phyloP scores from a whole-genome alignment of 2,329 filamentous ascomycete species.

The Clarireedia monteithiana region DNA sequence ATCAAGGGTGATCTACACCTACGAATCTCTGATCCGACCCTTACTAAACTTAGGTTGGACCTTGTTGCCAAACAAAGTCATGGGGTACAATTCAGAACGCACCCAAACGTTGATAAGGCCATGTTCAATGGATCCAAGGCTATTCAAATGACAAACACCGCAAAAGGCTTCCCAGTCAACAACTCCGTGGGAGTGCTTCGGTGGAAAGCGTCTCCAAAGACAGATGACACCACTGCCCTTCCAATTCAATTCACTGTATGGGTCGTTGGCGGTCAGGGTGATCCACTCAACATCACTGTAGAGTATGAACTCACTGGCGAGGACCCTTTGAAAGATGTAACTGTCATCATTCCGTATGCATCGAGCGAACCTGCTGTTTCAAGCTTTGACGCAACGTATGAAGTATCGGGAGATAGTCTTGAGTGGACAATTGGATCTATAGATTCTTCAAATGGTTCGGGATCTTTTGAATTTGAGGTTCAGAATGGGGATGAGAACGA shows the following conservation, averaged over 20 bases:
- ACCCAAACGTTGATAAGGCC: slow-evolving; percentile 90
- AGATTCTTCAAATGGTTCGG: slow-evolving; percentile 72
- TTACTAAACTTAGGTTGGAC: slow-evolving; percentile 87
- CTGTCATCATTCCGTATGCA: slow-evolving; percentile 79
- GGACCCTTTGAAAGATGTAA: slow-evolving; percentile 73
- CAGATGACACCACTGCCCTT: slow-evolving; percentile 70
- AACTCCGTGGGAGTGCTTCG: slow-evolving; percentile 87
- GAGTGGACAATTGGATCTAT: slow-evolving; percentile 91
- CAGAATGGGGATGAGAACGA: slow-evolving; percentile 81
- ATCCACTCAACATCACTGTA: slow-evolving; percentile 82
- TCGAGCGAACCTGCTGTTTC: slow-evolving; percentile 81
- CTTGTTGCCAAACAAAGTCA: slow-evolving; percentile 69
- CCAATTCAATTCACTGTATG: slow-evolving; percentile 97
- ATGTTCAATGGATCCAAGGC: slow-evolving; percentile 74
- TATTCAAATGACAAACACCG: slow-evolving; percentile 84
- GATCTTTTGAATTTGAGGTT: slow-evolving; percentile 93
- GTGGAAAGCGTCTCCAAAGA: slow-evolving; percentile 80
- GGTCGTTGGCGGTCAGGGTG: slow-evolving; percentile 80
- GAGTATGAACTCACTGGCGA: slow-evolving; percentile 89
- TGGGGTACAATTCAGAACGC: slow-evolving; percentile 86
- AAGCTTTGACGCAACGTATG: slow-evolving; percentile 90
- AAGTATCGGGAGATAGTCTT: slow-evolving; percentile 83
- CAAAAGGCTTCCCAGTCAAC: slow-evolving; percentile 88
- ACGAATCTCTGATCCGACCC: slow-evolving; percentile 76
- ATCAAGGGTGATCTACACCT: slow-evolving; percentile 90